These are phyloP conservation scores for Teunomyces stri DNA, from an alignment of 805 yeast genomes.

Conservation along the genomic window DNA sequence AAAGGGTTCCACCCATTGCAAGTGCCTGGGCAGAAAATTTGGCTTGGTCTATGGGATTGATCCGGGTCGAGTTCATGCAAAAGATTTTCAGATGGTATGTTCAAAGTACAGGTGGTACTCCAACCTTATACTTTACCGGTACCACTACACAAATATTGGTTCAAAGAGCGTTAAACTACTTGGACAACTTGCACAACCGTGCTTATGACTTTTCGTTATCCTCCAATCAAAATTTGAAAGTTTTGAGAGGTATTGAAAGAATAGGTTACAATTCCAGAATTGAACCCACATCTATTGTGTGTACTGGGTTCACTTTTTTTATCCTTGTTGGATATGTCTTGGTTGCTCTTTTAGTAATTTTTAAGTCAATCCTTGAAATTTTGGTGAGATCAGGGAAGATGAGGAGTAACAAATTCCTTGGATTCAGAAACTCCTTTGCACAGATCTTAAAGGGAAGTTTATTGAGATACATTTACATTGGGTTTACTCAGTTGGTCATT, in stretches of 20 bases:
- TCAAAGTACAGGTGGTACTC: constrained; percentile 86
- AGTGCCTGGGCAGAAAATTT: constrained; percentile 88
- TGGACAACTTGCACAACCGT: constrained; percentile 28
- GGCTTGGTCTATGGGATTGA: constrained; percentile 94
- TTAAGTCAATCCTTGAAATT: constrained; percentile 52
- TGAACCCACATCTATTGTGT: constrained; percentile 80
- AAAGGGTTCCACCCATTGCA: constrained; percentile 87
- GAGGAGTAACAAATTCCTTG: constrained; percentile 44
- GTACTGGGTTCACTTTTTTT: constrained; percentile 86
- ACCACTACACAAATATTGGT: constrained; percentile 67
- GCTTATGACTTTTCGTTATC: constrained; percentile 36
- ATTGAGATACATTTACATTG: constrained; percentile 76
- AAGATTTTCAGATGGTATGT: constrained; percentile 79
- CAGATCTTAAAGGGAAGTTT: constrained; percentile 72
- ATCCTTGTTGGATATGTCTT: constrained; percentile 72
- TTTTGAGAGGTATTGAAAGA: constrained; percentile 84
- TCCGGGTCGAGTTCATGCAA: constrained; percentile 79
- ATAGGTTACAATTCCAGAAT: constrained; percentile 73
- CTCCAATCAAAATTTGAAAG: constrained; percentile 56
- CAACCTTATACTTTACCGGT: constrained; percentile 63
- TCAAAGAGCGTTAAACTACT: constrained; percentile 55
- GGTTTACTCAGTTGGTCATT: constrained; percentile 76
- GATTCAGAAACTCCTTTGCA: constrained; percentile 56
- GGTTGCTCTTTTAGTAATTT: constrained; percentile 54
- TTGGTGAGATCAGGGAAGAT: constrained; percentile 49